Percentiles rank a stretch among this genome's conserved stretches.
These are phyloP conservation scores for Magnaporthales sp. DNA, from an alignment of 2,329 filamentous ascomycete species.

Conservation along the genomic window DNA sequence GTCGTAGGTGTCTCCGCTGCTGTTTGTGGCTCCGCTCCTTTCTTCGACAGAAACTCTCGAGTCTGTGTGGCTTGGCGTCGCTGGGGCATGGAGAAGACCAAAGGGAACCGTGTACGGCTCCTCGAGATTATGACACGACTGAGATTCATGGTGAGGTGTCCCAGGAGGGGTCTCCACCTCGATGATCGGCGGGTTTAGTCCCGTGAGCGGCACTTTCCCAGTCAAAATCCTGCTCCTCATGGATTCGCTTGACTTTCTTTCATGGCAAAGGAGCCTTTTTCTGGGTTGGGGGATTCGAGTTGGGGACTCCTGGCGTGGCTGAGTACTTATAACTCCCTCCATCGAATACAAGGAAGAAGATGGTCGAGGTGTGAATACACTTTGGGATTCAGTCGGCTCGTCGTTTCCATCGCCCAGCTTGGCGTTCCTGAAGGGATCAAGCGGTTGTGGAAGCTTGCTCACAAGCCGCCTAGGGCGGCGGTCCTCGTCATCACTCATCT, in stretches of 20 bases:
- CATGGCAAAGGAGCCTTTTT: neutral
- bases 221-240: neutral
- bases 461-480: neutral
- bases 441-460: neutral
- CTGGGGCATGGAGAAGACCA: neutral
- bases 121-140: neutral
- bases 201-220: neutral
- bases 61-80: neutral
- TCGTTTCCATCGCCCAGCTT: neutral
- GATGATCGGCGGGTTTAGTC: neutral
- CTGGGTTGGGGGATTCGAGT: neutral
- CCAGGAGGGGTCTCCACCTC: neutral
- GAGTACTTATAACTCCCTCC: neutral
- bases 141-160: neutral
- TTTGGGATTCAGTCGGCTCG: neutral
- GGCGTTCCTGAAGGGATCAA: neutral
- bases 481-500: constrained; percentile 4
- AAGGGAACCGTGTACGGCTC: neutral
- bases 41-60: neutral
- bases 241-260: neutral
- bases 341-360: neutral
- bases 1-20: constrained; percentile 5
- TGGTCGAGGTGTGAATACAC: neutral
- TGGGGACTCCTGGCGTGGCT: neutral
- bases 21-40: neutral